Evolutionary conservation across 257 asterid species (phyloP).

Genomic region (Capsicum baccatum): DNA sequence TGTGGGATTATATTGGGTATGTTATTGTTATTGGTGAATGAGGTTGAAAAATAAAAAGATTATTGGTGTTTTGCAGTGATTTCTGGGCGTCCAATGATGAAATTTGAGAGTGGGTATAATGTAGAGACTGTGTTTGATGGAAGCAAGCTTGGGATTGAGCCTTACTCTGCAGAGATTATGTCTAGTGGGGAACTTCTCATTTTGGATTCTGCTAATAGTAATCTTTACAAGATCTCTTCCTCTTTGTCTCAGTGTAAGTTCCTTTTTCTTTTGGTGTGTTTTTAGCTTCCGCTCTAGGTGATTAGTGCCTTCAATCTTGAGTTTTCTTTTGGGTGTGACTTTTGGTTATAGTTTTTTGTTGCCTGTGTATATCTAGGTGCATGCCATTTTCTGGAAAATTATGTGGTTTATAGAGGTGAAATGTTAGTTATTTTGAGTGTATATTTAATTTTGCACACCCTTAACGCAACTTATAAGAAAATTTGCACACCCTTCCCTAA

Average conservation of each 20-base stretch:
- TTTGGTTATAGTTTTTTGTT: not conserved
- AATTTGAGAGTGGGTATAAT: conserved; percentile 86
- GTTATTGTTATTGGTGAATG: not conserved
- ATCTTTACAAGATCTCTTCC: conserved; percentile 83
- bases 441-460: too few species aligned
- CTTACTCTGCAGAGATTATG: conserved; percentile 68
- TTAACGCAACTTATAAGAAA: too few species aligned
- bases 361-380: not conserved
- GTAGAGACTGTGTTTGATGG: conserved; percentile 98
- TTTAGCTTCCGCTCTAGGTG: not conserved
- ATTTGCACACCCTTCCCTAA: too few species aligned
- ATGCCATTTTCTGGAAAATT: too few species aligned
- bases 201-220: conserved; percentile 85
- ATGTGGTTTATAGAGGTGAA: too few species aligned
- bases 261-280: not conserved
- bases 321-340: not conserved
- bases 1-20: too few species aligned
- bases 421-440: too few species aligned
- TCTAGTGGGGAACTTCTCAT: conserved; percentile 88
- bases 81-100: conserved; percentile 87
- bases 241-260: conserved; percentile 79
- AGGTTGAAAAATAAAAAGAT: not conserved
- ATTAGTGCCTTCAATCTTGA: not conserved
- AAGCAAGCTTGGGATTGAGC: conserved; percentile 96
- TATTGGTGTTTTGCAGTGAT: conserved; percentile 52